A percentile compares a stretch with the other conserved stretches of the same genome.
Conservation (phyloP, 208 protist genomes). For the Wallacemonas sp. region DNA sequence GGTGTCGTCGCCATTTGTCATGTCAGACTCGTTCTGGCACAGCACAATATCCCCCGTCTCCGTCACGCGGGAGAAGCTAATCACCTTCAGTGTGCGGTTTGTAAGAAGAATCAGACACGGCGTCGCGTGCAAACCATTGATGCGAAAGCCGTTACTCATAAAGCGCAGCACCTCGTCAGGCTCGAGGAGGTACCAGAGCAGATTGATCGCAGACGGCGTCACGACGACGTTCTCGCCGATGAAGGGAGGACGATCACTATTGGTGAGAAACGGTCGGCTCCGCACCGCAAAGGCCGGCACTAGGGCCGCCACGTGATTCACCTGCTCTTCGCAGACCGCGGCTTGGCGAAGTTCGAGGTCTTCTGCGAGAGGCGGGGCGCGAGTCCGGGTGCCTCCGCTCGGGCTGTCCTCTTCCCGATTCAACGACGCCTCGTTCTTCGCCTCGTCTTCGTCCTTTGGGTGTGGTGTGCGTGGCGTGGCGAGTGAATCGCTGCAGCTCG, state of each 20-base stretch:
- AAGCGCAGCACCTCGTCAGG: slow-evolving; percentile 77
- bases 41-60: slow-evolving; percentile 81
- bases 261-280: slow-evolving; percentile 50
- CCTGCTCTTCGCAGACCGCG: slow-evolving; percentile 63
- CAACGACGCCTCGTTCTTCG: too few species aligned
- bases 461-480: too few species aligned
- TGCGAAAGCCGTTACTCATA: slow-evolving; percentile 87
- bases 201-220: slow-evolving; percentile 57
- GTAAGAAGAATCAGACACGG: slow-evolving; percentile 86
- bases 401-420: neutral
- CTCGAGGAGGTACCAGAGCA: slow-evolving; percentile 72
- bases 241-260: slow-evolving; percentile 33
- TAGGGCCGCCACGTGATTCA: slow-evolving; percentile 67
- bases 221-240: slow-evolving; percentile 50
- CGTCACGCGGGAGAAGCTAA: slow-evolving; percentile 76
- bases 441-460: neutral
- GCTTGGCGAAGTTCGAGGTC: slow-evolving; percentile 36
- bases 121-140: slow-evolving; percentile 82
- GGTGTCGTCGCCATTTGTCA: slow-evolving; percentile 12
- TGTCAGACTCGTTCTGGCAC: slow-evolving; percentile 43
- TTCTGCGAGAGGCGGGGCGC: slow-evolving; percentile 6
- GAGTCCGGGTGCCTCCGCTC: slow-evolving; percentile 5
- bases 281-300: slow-evolving; percentile 53
- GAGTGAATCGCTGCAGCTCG: too few species aligned
- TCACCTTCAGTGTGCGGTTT: slow-evolving; percentile 56